Conservation (phyloP, 2,329 filamentous ascomycete species). For the Colletotrichum sp. region DNA sequence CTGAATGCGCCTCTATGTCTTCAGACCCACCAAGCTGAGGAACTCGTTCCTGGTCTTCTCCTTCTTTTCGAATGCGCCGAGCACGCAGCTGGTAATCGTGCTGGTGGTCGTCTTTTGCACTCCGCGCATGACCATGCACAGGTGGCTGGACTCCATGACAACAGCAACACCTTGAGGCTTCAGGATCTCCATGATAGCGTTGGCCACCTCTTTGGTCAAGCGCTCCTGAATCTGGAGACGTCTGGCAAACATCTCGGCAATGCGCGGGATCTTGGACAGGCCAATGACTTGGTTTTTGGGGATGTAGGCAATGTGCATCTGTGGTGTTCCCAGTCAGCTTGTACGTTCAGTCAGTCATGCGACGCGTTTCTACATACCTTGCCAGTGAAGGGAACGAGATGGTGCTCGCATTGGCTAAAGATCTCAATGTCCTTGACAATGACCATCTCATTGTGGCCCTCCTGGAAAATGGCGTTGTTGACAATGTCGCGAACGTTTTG, state of each 20-base stretch:
- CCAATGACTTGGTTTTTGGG: constrained; percentile 90
- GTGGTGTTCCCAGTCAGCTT: background rate
- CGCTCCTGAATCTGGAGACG: constrained; percentile 95
- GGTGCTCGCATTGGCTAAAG: constrained; percentile 94
- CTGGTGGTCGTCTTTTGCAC: constrained; percentile 88
- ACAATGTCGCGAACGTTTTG: constrained; percentile 91
- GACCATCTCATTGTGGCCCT: constrained; percentile 95
- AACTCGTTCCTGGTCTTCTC: constrained; percentile 97
- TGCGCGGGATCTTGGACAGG: constrained; percentile 92
- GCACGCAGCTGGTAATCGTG: constrained; percentile 95
- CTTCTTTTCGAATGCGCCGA: constrained; percentile 92
- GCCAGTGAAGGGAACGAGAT: constrained; percentile 93
- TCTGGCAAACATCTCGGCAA: constrained; percentile 96
- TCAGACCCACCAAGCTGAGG: constrained; percentile 76
- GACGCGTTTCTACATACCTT: constrained; percentile 65
- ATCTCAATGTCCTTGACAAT: constrained; percentile 98
- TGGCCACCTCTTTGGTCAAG: constrained; percentile 92
- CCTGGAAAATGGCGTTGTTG: constrained; percentile 93
- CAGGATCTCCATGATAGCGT: constrained; percentile 90
- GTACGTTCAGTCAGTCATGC: background rate
- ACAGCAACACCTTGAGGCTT: constrained; percentile 95
- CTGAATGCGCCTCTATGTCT: constrained; percentile 33
- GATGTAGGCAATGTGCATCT: constrained; percentile 99
- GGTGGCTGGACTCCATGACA: constrained; percentile 94
- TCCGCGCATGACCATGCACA: constrained; percentile 99